Evolutionary conservation across 352 stramenopile genomes (phyloP).

Genomic region (Globisporangium apiculatum): DNA sequence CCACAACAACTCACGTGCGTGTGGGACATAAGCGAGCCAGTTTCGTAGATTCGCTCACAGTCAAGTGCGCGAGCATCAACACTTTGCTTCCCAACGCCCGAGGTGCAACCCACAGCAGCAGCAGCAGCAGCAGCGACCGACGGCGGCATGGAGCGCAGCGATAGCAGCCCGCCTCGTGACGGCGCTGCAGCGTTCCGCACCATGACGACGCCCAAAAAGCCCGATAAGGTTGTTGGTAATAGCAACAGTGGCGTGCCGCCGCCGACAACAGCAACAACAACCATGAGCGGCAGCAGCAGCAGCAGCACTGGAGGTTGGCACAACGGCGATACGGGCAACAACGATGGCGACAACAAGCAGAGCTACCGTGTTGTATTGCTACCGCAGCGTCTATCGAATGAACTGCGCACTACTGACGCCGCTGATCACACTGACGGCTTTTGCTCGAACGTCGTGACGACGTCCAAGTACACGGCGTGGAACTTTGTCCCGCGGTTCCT

Average conservation of each 20-base stretch:
- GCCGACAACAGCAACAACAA: no score
- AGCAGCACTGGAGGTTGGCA: not conserved
- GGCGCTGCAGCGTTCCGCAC: not conserved
- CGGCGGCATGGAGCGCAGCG: slow-evolving; percentile 1
- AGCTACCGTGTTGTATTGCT: slow-evolving; percentile 7
- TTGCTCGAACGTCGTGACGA: slow-evolving; percentile 86
- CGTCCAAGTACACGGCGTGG: slow-evolving; percentile 88
- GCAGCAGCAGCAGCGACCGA: not conserved
- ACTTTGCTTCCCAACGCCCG: not conserved
- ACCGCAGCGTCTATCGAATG: not conserved
- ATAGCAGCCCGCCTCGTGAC: not conserved
- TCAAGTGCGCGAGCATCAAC: not conserved
- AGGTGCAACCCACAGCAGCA: not conserved
- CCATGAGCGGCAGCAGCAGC: not conserved
- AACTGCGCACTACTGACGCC: slow-evolving; percentile 1
- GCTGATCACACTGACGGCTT: slow-evolving; percentile 14
- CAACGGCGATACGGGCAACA: not conserved
- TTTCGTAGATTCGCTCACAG: not conserved
- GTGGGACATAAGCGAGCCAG: not conserved
- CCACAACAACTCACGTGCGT: not conserved
- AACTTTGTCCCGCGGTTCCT: slow-evolving; percentile 89
- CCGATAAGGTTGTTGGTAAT: not conserved
- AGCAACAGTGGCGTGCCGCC: no score
- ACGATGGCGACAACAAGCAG: not conserved
- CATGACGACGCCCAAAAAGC: slow-evolving; percentile 5